phyloP scores from a whole-genome alignment of 805 yeast species.

The Starmerella gropengiesseri region DNA sequence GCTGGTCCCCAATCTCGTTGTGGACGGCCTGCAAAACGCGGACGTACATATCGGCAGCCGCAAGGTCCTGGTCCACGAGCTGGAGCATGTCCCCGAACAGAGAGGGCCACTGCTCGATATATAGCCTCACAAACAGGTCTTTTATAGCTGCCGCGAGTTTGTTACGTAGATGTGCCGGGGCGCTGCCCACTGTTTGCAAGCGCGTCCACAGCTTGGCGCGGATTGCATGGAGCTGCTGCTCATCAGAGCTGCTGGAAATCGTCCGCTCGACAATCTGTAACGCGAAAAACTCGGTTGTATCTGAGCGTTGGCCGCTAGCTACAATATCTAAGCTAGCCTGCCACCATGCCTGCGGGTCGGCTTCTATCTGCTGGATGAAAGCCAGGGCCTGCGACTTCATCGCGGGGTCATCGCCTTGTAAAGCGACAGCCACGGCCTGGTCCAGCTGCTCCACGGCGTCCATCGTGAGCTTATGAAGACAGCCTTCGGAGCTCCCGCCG shows the following conservation, averaged over 20 bases:
- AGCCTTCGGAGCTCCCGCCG: not conserved
- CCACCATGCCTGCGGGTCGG: constrained; percentile 38
- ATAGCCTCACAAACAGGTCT: constrained; percentile 40
- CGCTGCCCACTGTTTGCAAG: constrained; percentile 26
- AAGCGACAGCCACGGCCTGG: constrained; percentile 79
- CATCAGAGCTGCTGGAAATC: constrained; percentile 38
- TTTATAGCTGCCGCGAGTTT: constrained; percentile 48
- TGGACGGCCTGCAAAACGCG: constrained; percentile 69
- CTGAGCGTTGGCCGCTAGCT: constrained; percentile 32
- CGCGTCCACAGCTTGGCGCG: constrained; percentile 41
- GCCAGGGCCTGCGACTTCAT: constrained; percentile 45
- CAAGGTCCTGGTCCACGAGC: constrained; percentile 29
- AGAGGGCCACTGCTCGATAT: constrained; percentile 40
- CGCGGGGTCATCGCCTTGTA: constrained; percentile 49
- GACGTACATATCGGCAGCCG: constrained; percentile 59
- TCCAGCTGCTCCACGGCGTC: constrained; percentile 47
- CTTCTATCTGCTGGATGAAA: constrained; percentile 35
- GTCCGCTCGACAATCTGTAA: constrained; percentile 45
- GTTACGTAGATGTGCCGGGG: constrained; percentile 42
- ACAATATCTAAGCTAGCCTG: constrained; percentile 36
- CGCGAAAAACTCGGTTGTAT: constrained; percentile 53
- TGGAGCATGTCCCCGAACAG: constrained; percentile 41
- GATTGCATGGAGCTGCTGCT: constrained; percentile 38
- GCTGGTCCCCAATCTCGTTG: constrained; percentile 86
- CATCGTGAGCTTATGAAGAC: constrained; percentile 9